phyloP scores from a whole-genome alignment of 768 basidiomycete species.

The Termitomyces titanicus region DNA sequence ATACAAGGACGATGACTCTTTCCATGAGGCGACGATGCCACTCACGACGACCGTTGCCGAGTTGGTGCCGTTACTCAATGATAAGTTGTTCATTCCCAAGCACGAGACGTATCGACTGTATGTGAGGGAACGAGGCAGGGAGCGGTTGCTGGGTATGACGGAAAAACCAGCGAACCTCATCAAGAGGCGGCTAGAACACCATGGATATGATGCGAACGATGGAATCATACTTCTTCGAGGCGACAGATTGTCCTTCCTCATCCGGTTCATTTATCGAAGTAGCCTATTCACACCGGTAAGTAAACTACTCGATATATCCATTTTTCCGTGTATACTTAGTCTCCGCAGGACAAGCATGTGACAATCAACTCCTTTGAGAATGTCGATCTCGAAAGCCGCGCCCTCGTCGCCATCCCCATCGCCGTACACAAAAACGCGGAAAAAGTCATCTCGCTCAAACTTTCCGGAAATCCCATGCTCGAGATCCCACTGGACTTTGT shows the following conservation, averaged over 20 bases:
- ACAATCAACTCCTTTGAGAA: conserved; percentile 44
- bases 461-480: conserved; percentile 93
- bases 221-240: conserved; percentile 71
- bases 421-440: conserved; percentile 81
- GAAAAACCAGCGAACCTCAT: conserved; percentile 88
- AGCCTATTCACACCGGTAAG: conserved; percentile 61
- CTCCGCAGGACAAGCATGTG: conserved; percentile 66
- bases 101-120: conserved; percentile 69
- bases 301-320: conserved; percentile 4
- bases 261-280: conserved; percentile 88
- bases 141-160: conserved; percentile 75
- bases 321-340: background rate
- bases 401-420: conserved; percentile 86
- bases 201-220: conserved; percentile 83
- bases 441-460: conserved; percentile 77
- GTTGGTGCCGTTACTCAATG: conserved; percentile 57
- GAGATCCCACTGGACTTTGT: conserved; percentile 97
- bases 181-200: conserved; percentile 77
- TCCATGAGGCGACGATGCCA: conserved; percentile 64
- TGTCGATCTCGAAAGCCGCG: conserved; percentile 77
- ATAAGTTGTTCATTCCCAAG: conserved; percentile 47
- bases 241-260: conserved; percentile 79
- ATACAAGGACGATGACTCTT: conserved; percentile 69
- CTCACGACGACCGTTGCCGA: conserved; percentile 66
- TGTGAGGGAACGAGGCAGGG: conserved; percentile 72